Conservation (phyloP, 2,329 filamentous ascomycete genomes). For the Sporothrix inflata region DNA sequence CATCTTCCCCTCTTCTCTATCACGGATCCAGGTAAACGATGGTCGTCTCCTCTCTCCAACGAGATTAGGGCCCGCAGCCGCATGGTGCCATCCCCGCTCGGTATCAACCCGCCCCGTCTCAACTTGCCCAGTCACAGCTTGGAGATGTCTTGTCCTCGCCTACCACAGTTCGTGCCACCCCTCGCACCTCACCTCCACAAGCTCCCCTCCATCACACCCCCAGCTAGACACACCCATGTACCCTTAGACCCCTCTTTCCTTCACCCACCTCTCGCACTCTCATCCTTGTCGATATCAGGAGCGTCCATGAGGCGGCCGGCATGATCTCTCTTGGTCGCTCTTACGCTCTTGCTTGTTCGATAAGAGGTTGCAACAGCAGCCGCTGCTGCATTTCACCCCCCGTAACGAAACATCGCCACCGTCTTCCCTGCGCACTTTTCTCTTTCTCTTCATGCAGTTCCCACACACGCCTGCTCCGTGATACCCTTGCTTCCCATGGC, state of each 20-base stretch:
- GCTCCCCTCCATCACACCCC: not conserved
- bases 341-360: not conserved
- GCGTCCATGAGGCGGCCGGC: not conserved
- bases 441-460: not conserved
- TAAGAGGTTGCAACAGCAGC: not conserved
- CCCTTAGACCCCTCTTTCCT: not conserved
- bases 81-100: not conserved
- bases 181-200: not conserved
- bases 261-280: not conserved
- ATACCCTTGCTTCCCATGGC: not conserved
- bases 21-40: not conserved
- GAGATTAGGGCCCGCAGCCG: not conserved
- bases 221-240: not conserved
- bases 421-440: not conserved
- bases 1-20: conserved; percentile 11
- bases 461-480: not conserved
- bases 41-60: not conserved
- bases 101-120: not conserved
- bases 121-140: not conserved
- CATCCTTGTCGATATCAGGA: not conserved
- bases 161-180: not conserved
- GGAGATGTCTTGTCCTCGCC: not conserved
- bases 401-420: not conserved
- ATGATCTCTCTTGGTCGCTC: not conserved
- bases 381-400: not conserved